Evolutionary conservation across 176 grass and related monocot species (phyloP).

Genomic region (Thinopyrum elongatum): DNA sequence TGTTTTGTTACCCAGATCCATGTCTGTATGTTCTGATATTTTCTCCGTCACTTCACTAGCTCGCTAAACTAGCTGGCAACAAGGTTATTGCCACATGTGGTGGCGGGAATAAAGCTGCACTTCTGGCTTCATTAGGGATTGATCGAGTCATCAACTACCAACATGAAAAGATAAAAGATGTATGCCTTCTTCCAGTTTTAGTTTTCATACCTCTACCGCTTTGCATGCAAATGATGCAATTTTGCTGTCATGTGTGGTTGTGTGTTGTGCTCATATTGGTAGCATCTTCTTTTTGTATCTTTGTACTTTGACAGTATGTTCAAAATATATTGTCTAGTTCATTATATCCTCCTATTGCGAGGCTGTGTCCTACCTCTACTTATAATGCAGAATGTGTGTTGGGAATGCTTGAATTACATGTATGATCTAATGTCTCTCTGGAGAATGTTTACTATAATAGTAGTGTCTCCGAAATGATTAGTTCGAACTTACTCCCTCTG

Average conservation of each 20-base stretch:
- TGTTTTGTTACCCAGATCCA: constrained; percentile 12
- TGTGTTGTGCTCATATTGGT: not conserved
- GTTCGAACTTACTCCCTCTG: not conserved
- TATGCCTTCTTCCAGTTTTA: constrained; percentile 45
- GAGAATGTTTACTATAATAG: not conserved
- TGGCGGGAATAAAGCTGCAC: constrained; percentile 74
- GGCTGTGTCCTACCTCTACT: not conserved
- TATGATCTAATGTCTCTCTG: constrained; percentile 12
- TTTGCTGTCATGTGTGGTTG: not conserved
- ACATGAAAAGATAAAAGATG: constrained; percentile 83
- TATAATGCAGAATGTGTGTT: constrained; percentile 19
- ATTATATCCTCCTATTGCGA: constrained; percentile 6
- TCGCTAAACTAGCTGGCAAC: constrained; percentile 95
- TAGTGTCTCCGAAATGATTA: not conserved
- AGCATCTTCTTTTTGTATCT: constrained; percentile 2
- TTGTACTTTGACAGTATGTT: constrained; percentile 5
- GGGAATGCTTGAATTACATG: constrained; percentile 14
- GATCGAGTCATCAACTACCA: constrained; percentile 93
- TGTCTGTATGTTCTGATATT: constrained; percentile 5
- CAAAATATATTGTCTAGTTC: constrained; percentile 7
- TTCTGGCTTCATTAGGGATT: constrained; percentile 84
- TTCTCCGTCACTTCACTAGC: constrained; percentile 41
- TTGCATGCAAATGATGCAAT: constrained; percentile 11
- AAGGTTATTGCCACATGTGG: constrained; percentile 98
- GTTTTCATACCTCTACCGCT: constrained; percentile 20